Evolutionary conservation across 352 stramenopile genomes (phyloP).

Genomic region (Phytophthora pini): DNA sequence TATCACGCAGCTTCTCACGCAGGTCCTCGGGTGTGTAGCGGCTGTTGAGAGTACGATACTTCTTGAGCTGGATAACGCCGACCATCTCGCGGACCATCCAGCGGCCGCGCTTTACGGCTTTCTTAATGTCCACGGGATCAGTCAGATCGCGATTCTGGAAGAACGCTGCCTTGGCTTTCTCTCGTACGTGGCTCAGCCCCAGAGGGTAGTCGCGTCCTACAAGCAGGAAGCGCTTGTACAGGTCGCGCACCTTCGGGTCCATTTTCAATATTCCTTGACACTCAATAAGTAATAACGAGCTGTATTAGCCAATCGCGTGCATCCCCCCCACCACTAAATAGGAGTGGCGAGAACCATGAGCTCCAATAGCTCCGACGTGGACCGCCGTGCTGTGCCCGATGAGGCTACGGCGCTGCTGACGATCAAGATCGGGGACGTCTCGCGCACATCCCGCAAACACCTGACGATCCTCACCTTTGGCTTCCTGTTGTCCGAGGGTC

Average conservation of each 20-base stretch:
- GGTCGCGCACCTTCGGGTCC: slow-evolving; percentile 93
- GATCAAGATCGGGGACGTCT: slow-evolving; percentile 79
- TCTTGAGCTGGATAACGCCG: slow-evolving; percentile 97
- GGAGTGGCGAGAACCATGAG: slow-evolving; percentile 19
- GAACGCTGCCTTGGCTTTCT: slow-evolving; percentile 93
- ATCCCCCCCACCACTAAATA: slow-evolving; percentile 1
- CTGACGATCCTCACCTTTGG: slow-evolving; percentile 63
- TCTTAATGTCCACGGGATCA: slow-evolving; percentile 85
- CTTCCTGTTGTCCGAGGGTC: slow-evolving; percentile 75
- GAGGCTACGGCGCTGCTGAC: slow-evolving; percentile 71
- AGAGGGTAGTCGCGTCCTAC: slow-evolving; percentile 96
- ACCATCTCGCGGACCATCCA: slow-evolving; percentile 97
- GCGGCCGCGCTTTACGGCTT: slow-evolving; percentile 92
- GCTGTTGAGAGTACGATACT: slow-evolving; percentile 95
- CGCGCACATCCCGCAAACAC: slow-evolving; percentile 74
- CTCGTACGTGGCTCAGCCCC: slow-evolving; percentile 91
- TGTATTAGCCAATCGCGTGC: slow-evolving; percentile 20
- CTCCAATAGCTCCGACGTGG: slow-evolving; percentile 10
- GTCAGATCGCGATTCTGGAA: slow-evolving; percentile 83
- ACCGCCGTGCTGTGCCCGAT: slow-evolving; percentile 52
- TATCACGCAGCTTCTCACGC: slow-evolving; percentile 62
- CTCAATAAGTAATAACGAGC: slow-evolving; percentile 3
- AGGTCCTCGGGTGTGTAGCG: slow-evolving; percentile 90
- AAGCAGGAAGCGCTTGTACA: slow-evolving; percentile 95
- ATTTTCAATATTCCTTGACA: slow-evolving; percentile 51